Conservation (phyloP, 2,329 filamentous ascomycete genomes). For the Phaeosphaeriaceae sp. region DNA sequence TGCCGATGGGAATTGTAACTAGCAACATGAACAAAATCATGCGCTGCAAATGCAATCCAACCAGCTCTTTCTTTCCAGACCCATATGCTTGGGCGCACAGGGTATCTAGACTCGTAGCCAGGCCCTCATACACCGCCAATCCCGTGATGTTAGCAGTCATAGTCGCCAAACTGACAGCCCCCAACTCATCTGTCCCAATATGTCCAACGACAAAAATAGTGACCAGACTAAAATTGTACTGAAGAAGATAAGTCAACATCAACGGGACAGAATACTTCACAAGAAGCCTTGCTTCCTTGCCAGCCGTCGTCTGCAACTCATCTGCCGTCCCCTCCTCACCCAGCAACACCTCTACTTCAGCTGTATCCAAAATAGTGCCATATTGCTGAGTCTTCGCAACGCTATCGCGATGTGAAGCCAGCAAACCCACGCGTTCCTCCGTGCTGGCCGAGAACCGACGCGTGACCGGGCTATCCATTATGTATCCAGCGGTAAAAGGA, state of each 20-base stretch:
- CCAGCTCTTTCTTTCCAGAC: slow-evolving; percentile 54
- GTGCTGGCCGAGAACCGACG: slow-evolving; percentile 40
- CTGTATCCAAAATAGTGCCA: slow-evolving; percentile 33
- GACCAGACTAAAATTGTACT: slow-evolving; percentile 60
- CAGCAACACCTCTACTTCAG: slow-evolving; percentile 37
- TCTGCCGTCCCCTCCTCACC: slow-evolving; percentile 26
- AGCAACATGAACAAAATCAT: slow-evolving; percentile 60
- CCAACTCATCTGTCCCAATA: slow-evolving; percentile 60
- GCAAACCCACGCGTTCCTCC: slow-evolving; percentile 33
- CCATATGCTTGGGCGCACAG: slow-evolving; percentile 61
- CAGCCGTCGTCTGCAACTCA: slow-evolving; percentile 31
- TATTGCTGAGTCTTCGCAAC: slow-evolving; percentile 31
- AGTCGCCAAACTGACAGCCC: slow-evolving; percentile 59
- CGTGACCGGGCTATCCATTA: slow-evolving; percentile 41
- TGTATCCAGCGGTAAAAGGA: slow-evolving; percentile 27
- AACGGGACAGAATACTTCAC: slow-evolving; percentile 57
- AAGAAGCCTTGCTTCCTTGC: slow-evolving; percentile 42
- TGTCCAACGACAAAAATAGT: slow-evolving; percentile 61
- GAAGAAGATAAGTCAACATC: slow-evolving; percentile 61
- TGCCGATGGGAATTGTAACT: slow-evolving; percentile 56
- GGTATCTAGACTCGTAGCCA: slow-evolving; percentile 60
- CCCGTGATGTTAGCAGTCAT: slow-evolving; percentile 63
- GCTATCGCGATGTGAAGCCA: slow-evolving; percentile 25
- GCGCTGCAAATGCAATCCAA: slow-evolving; percentile 61
- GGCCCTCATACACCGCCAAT: slow-evolving; percentile 58